Percentiles rank a stretch among this genome's conserved stretches.
These are phyloP conservation scores for Ampelocalamus luodianensis DNA, from an alignment of 176 grass and related monocot genomes.

Conservation along the genomic window DNA sequence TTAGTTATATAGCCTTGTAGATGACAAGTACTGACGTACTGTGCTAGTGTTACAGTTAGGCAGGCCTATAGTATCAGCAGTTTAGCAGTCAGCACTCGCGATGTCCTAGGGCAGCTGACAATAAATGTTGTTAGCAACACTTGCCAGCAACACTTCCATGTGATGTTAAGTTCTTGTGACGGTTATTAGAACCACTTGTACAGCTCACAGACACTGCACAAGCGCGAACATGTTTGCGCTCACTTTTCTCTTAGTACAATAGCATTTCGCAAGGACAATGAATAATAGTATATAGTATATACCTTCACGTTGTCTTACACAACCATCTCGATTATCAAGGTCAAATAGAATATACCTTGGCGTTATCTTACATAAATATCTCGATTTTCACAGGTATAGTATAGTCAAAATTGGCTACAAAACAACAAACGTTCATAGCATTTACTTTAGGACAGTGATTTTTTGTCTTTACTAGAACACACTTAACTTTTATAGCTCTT, in stretches of 20 bases:
- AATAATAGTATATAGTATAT: not conserved
- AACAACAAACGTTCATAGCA: no score
- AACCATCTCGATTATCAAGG: not conserved
- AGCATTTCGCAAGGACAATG: not conserved
- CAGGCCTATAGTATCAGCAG: no score
- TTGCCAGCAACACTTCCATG: not conserved
- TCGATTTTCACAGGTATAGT: not conserved
- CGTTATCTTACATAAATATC: not conserved
- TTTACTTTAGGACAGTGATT: no score
- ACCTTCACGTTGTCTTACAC: not conserved
- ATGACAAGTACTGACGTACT: not conserved
- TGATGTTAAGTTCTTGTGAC: conserved; percentile 17
- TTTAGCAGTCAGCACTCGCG: no score
- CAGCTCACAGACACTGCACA: not conserved
- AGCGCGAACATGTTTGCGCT: not conserved
- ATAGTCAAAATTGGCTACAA: not conserved
- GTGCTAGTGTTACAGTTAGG: not conserved
- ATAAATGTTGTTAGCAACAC: not conserved
- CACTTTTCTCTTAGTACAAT: not conserved
- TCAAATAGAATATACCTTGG: not conserved
- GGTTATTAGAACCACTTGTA: not conserved
- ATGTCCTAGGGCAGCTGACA: not conserved
- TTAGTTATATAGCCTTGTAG: no score
- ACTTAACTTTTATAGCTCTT: no score
- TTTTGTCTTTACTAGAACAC: no score